These are phyloP conservation scores for Mollisiaceae sp. DNA, from an alignment of 2,329 filamentous ascomycete genomes.

Conservation along the genomic window DNA sequence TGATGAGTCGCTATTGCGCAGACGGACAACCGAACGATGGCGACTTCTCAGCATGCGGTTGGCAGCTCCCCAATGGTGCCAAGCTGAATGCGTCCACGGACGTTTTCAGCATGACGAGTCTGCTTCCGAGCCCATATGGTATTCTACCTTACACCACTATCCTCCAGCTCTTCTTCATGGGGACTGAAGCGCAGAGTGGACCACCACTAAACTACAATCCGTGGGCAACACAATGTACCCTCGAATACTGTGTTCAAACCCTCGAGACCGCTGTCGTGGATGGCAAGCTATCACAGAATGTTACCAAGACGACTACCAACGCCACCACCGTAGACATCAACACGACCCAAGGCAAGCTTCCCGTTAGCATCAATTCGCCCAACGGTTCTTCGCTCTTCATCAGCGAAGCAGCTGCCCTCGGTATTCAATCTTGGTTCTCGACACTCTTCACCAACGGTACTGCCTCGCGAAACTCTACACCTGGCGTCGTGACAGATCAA, in stretches of 20 bases:
- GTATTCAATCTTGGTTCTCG: constrained; percentile 17
- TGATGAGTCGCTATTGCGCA: constrained; percentile 15
- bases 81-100: constrained; percentile 9
- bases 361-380: constrained; percentile 7
- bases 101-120: constrained; percentile 16
- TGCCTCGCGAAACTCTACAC: constrained; percentile 14
- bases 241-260: constrained; percentile 14
- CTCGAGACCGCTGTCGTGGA: constrained; percentile 11
- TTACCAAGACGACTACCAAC: constrained; percentile 5
- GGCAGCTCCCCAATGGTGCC: constrained; percentile 13
- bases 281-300: constrained; percentile 4
- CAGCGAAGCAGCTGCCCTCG: constrained; percentile 15
- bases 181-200: constrained; percentile 13
- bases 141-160: constrained; percentile 13
- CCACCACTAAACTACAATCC: not conserved
- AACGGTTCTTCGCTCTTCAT: constrained; percentile 13
- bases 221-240: constrained; percentile 18
- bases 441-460: constrained; percentile 14
- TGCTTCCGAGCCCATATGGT: constrained; percentile 10
- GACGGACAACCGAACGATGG: not conserved
- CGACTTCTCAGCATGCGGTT: constrained; percentile 2
- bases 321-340: constrained; percentile 1
- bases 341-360: not conserved
- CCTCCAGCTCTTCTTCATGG: constrained; percentile 15
- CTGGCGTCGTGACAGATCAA: constrained; percentile 1